Base-by-base conservation (phyloP, 176 grass and related monocot species). In the Echinochloa phyllopogon region DNA sequence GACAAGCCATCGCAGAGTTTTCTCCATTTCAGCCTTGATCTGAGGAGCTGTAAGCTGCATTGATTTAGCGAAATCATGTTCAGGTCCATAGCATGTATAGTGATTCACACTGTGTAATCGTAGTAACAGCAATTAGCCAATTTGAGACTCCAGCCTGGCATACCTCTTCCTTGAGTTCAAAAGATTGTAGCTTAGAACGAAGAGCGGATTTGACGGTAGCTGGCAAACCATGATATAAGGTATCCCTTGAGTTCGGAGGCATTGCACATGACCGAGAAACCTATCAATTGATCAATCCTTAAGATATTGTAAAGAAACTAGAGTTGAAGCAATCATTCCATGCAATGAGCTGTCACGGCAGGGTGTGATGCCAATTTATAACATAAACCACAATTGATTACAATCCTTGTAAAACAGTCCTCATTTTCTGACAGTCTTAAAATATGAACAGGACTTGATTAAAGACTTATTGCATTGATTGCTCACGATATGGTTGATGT, bases 1-100 rank as follows among this genome's bases (percentile, higher is more conserved):
- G 21, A 96, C 88, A 83, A 99, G 91, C 96, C 96, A 99, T 71
- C 87, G 86, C 67, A 99, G 58, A 37, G 86, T 94, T 63, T 99
- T 99, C 71, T 94, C 93, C 89, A 99, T 99, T 88, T 99, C 96
- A 59, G 87, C 88, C 94, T 96, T 99, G 74, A 96, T 96, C 89
- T 92, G 91, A 71, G 81, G 66, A 78, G 77, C 74, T 69, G 78
- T 86, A 87, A 96, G 81, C 96, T 99, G 93, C 87, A 94, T 81
- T 33, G 53, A 86, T 88, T 78, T 82, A 88, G 49, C 40, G 74
- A 20, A 85, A 85, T 52, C 75, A 83, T 52, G 40, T 57, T 70
- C 38, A 56, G 48, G 29, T 83, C 69, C 49, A 90, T 29, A 82
- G 4, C 53, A 73, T 65, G 25, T 36, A 85, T 57, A 18, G 10